These are phyloP conservation scores for Ceratocystiopsis sp. DNA, from an alignment of 2,329 filamentous ascomycete species.

Conservation along the genomic window DNA sequence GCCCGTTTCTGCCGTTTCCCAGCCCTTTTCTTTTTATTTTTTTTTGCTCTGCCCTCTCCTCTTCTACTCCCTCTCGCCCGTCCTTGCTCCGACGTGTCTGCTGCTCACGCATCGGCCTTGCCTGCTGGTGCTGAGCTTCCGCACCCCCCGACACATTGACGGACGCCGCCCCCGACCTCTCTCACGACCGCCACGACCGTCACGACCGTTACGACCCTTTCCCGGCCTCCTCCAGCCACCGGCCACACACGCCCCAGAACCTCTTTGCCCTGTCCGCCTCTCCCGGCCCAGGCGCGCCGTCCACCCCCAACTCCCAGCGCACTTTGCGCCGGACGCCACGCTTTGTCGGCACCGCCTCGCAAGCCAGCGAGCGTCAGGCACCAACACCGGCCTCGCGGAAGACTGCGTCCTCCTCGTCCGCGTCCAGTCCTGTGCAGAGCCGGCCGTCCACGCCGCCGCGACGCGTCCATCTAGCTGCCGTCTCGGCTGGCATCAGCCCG, in stretches of 20 bases:
- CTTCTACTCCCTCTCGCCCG: too few species aligned
- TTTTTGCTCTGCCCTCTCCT: not conserved
- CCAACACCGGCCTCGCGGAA: not conserved
- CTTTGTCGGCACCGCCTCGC: constrained; percentile 24
- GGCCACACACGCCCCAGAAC: constrained; percentile 17
- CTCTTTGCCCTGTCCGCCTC: not conserved
- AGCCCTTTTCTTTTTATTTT: not conserved
- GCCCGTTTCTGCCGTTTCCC: too few species aligned
- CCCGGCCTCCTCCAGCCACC: constrained; percentile 14
- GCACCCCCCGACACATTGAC: constrained; percentile 7
- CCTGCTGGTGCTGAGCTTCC: constrained; percentile 8
- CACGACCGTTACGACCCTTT: constrained; percentile 18
- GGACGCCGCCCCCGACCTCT: constrained; percentile 4
- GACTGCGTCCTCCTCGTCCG: too few species aligned
- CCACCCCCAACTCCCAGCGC: constrained; percentile 30
- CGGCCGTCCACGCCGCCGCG: constrained; percentile 6
- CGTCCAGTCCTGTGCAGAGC: too few species aligned
- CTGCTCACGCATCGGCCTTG: constrained; percentile 6
- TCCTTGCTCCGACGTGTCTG: constrained; percentile 1
- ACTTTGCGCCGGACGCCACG: constrained; percentile 34
- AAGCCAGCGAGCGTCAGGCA: not conserved
- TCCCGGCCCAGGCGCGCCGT: constrained; percentile 17
- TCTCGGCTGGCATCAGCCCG: constrained; percentile 30
- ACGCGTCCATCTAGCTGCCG: constrained; percentile 28
- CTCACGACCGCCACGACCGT: constrained; percentile 38